Conservation (phyloP, 768 basidiomycete genomes). For the Lactifluus rugatus region DNA sequence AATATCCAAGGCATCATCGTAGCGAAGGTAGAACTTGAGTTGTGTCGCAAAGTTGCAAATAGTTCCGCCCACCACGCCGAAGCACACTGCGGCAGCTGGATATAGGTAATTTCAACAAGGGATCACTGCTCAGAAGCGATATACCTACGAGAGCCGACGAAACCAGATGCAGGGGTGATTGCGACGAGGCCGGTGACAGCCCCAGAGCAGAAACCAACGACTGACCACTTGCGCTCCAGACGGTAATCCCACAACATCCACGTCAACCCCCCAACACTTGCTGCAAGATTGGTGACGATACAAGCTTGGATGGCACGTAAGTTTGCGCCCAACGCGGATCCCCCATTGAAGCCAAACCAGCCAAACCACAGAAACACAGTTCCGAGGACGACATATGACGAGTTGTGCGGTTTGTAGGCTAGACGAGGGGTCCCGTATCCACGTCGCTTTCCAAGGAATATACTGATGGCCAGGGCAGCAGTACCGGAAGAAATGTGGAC, state of each 20-base stretch:
- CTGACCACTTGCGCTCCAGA: constrained; percentile 87
- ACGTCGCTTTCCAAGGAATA: constrained; percentile 83
- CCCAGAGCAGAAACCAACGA: constrained; percentile 92
- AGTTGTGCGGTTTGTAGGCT: constrained; percentile 92
- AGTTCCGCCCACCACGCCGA: constrained; percentile 77
- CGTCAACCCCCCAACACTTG: constrained; percentile 75
- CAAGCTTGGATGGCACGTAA: constrained; percentile 81
- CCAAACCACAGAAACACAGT: constrained; percentile 92
- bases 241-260: constrained; percentile 97
- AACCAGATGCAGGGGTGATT: constrained; percentile 80
- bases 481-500: constrained; percentile 94
- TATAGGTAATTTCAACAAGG: constrained; percentile 3
- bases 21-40: constrained; percentile 71
- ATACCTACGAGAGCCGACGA: constrained; percentile 60
- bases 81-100: constrained; percentile 69
- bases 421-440: constrained; percentile 88
- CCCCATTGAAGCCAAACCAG: constrained; percentile 96
- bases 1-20: constrained; percentile 81
- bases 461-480: constrained; percentile 82
- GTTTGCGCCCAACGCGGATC: constrained; percentile 82
- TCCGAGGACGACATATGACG: constrained; percentile 86
- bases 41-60: constrained; percentile 94
- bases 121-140: background rate
- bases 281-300: constrained; percentile 90
- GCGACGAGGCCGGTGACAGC: constrained; percentile 86